Evolutionary conservation across 495 filamentous ascomycete genomes (phyloP).

Genomic region (Lentithecium fluviatile): DNA sequence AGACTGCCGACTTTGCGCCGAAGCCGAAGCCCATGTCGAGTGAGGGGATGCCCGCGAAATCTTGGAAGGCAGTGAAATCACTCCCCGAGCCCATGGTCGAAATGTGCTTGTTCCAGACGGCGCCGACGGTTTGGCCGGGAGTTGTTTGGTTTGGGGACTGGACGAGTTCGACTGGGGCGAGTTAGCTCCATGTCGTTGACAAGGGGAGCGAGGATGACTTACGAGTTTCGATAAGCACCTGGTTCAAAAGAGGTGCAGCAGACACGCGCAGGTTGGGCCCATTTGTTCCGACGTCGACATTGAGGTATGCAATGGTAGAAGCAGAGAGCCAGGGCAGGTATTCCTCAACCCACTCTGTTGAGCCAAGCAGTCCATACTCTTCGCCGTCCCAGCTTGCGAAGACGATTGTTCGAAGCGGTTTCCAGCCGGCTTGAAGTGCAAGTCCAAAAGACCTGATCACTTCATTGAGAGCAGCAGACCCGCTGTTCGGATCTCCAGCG

Average conservation of each 20-base stretch:
- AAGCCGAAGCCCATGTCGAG: constrained; percentile 60
- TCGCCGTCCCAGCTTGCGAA: constrained; percentile 77
- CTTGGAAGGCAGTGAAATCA: constrained; percentile 75
- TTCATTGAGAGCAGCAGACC: constrained; percentile 47
- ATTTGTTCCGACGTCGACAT: constrained; percentile 63
- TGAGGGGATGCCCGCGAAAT: constrained; percentile 66
- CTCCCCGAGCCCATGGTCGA: constrained; percentile 66
- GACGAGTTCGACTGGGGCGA: constrained; percentile 48
- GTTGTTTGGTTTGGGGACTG: constrained; percentile 74
- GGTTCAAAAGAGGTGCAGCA: constrained; percentile 76
- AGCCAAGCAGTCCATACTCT: constrained; percentile 70
- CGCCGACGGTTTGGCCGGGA: constrained; percentile 63
- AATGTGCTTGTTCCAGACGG: constrained; percentile 61
- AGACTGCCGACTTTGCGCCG: constrained; percentile 53
- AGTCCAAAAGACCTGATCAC: constrained; percentile 42
- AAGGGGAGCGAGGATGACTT: constrained; percentile 26
- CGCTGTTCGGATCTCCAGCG: constrained; percentile 48
- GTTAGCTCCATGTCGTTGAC: background rate
- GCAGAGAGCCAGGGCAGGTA: constrained; percentile 73
- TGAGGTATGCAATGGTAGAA: constrained; percentile 62
- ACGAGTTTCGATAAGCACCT: constrained; percentile 68
- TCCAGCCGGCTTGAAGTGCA: constrained; percentile 44
- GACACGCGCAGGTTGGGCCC: constrained; percentile 57
- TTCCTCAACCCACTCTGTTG: constrained; percentile 77
- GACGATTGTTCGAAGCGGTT: constrained; percentile 57